Base-by-base conservation (phyloP, 2,329 filamentous ascomycete species). In the Exutisphaerella laricina region DNA sequence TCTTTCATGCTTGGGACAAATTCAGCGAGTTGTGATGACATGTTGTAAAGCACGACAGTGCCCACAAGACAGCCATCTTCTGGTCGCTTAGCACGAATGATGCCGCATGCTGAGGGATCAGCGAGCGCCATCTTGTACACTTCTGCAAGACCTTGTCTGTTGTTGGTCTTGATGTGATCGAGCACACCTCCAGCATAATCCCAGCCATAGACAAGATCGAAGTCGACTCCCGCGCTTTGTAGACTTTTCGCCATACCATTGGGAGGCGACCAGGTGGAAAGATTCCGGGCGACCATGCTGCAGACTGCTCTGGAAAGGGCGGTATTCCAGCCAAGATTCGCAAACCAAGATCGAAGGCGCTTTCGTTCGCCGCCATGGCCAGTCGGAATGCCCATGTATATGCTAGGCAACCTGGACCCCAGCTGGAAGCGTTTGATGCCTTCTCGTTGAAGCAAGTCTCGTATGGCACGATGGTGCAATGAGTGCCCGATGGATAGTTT, bases 401-500 rank as follows among this genome's bases (percentile, higher is more conserved):
- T 79, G n/a, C 82, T 85, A 0, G 89, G 89, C 23, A 94, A 79
- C 1, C 83, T 77, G 29, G 81, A 81, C 1, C 89, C 90, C 0
- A 95, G 77, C 60, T 94, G 88, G 23, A 95, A 78, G 43, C 83
- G 82, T 58, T 85, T 85, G 57, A 94, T 75, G 2, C 81, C 82
- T 28, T 80, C 77, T 37, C 79, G 78, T 56, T 88, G 83, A 2
- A 81, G 61, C 1, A 97, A 72, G 4, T 79, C 82, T 22, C 86
- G 80, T 41, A 96, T 78, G 0, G 89, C 89, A 28, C 89, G 77
- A 48, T 87, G 85, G 64, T 96, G 89, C 2, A 97, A 76, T 0
- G 88, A 95, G 53, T 88, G 80, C 0, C 90, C 90, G 48, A 97
- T 92, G 0, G 88, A 94, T 7, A 95, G 75, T 57, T 89, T 92